These are phyloP conservation scores for Starmerella scarabaei DNA, from an alignment of 805 yeast genomes.

Conservation along the genomic window DNA sequence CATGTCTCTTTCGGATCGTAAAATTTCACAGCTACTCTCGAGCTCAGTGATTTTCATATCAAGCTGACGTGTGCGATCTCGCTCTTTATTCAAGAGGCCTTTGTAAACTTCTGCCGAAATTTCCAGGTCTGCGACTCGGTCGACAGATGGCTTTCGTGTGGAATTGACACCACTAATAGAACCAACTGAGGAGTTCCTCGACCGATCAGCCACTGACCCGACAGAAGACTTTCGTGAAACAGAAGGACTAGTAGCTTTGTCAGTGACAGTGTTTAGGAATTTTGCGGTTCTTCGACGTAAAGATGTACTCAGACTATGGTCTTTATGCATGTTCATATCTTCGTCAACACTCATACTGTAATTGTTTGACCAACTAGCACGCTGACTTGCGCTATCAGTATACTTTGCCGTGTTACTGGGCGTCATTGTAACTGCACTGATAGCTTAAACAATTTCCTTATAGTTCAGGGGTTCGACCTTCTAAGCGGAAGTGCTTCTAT, in stretches of 20 bases:
- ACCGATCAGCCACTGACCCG: neutral
- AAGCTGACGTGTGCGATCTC: neutral
- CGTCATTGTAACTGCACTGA: no score
- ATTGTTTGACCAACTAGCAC: no score
- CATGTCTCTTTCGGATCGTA: neutral
- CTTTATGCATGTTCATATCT: neutral
- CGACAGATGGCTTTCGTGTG: neutral
- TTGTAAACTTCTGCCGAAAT: neutral
- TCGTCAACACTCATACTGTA: neutral
- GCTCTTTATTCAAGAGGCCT: neutral
- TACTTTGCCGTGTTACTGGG: no score
- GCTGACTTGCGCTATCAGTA: no score
- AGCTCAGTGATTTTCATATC: neutral
- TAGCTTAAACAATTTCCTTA: neutral
- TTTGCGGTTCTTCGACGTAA: neutral
- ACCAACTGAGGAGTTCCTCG: no score
- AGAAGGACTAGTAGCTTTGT: neutral
- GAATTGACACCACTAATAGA: neutral
- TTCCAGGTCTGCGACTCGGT: neutral
- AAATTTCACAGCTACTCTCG: neutral
- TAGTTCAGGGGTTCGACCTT: neutral
- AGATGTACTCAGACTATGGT: neutral
- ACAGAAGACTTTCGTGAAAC: neutral
- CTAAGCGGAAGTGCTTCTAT: neutral
- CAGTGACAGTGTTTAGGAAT: neutral